These are phyloP conservation scores for Claviceps digitariae DNA, from an alignment of 2,329 filamentous ascomycete genomes.

Conservation along the genomic window DNA sequence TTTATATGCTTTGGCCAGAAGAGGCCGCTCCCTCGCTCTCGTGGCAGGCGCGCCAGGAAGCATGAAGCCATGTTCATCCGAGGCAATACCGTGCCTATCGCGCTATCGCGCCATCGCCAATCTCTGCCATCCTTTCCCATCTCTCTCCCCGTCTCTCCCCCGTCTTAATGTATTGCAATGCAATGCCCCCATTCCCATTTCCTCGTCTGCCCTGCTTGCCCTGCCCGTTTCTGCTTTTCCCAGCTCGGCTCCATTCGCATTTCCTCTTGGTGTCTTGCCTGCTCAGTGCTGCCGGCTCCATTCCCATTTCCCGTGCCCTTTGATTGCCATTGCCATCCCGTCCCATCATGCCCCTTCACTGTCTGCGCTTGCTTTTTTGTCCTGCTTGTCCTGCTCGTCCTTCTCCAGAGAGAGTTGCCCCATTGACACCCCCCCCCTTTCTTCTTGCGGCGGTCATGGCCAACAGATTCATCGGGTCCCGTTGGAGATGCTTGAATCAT, in stretches of 20 bases:
- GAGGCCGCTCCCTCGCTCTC: background rate
- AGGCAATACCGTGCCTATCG: background rate
- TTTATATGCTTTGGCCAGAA: background rate
- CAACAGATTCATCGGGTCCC: background rate
- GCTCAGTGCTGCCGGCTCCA: background rate
- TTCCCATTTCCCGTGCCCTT: background rate
- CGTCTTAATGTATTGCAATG: background rate
- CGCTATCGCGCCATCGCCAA: background rate
- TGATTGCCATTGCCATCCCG: background rate
- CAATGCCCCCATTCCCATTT: constrained; percentile 2
- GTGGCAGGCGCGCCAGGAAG: background rate
- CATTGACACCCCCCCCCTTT: too few relatives aligned
- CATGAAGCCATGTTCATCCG: too few relatives aligned
- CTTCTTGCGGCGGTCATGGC: background rate
- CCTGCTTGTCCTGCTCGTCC: background rate
- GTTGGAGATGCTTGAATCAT: constrained; percentile 4
- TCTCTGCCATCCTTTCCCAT: background rate
- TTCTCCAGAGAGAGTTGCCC: background rate
- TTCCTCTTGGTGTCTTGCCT: background rate
- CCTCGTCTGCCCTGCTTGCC: background rate
- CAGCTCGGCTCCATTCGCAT: background rate
- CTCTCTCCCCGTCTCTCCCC: background rate
- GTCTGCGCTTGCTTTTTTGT: background rate
- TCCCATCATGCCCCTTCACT: background rate
- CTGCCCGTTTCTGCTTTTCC: background rate